Conservation (phyloP, 179 eudicot species). For the Heliamphora ciliata region DNA sequence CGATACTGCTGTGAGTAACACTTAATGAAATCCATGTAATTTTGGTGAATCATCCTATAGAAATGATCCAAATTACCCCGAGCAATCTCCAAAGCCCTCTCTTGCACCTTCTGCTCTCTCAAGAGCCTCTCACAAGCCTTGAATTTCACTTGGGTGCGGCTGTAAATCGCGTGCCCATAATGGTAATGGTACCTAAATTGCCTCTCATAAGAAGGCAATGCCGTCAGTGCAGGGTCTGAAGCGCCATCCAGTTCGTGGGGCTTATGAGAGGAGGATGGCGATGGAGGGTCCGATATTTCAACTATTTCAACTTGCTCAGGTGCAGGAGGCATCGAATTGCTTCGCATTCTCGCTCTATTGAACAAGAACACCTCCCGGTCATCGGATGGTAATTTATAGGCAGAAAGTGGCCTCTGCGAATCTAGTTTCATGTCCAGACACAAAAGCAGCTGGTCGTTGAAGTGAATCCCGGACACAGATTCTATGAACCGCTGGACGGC, state of each 20-base stretch:
- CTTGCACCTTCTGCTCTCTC: constrained; percentile 86
- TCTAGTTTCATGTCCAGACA: constrained; percentile 84
- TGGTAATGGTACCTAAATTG: constrained; percentile 88
- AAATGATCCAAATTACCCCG: constrained; percentile 70
- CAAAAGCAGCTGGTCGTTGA: constrained; percentile 71
- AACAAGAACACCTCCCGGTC: constrained; percentile 72
- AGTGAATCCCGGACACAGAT: constrained; percentile 52
- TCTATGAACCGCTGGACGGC: constrained; percentile 57
- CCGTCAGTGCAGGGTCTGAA: constrained; percentile 83
- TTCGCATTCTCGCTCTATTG: constrained; percentile 72
- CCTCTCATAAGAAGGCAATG: constrained; percentile 88
- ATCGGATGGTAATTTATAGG: constrained; percentile 72
- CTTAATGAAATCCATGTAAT: constrained; percentile 66
- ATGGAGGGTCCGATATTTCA: constrained; percentile 46
- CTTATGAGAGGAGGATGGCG: constrained; percentile 43
- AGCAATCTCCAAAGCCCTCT: constrained; percentile 88
- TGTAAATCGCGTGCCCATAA: constrained; percentile 63
- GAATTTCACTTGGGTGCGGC: constrained; percentile 40
- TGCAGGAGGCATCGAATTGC: constrained; percentile 62
- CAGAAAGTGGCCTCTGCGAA: constrained; percentile 49
- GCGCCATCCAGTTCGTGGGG: constrained; percentile 84
- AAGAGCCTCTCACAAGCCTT: constrained; percentile 57
- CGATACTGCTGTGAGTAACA: constrained; percentile 67
- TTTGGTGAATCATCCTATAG: constrained; percentile 64
- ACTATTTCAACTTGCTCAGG: constrained; percentile 48